Conservation (phyloP, 2,329 filamentous ascomycete genomes). For the Colletotrichum sp. region DNA sequence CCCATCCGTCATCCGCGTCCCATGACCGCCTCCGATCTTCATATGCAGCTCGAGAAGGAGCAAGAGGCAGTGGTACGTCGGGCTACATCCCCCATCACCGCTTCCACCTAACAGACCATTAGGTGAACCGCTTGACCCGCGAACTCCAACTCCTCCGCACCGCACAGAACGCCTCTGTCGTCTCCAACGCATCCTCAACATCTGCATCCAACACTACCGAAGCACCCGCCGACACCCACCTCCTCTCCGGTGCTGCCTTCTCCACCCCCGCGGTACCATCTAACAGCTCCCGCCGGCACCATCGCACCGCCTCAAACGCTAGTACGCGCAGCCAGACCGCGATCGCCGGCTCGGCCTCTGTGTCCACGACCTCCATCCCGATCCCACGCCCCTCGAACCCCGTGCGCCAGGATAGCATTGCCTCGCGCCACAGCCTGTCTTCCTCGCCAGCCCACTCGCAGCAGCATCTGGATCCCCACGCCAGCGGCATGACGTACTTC, state of each 20-base stretch:
- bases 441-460: conserved; percentile 48
- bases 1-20: conserved; percentile 87
- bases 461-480: conserved; percentile 33
- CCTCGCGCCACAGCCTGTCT: conserved; percentile 58
- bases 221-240: conserved; percentile 51
- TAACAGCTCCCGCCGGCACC: conserved; percentile 55
- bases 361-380: conserved; percentile 46
- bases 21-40: conserved; percentile 86
- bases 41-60: conserved; percentile 90
- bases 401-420: conserved; percentile 58
- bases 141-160: conserved; percentile 85
- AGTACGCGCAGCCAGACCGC: conserved; percentile 58
- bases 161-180: conserved; percentile 70
- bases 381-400: conserved; percentile 51
- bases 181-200: conserved; percentile 68
- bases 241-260: conserved; percentile 63
- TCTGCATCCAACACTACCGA: conserved; percentile 58
- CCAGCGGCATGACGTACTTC: conserved; percentile 53
- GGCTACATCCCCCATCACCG: background rate
- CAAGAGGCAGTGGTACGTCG: conserved; percentile 85
- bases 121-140: conserved; percentile 92
- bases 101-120: background rate
- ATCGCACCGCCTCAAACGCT: conserved; percentile 64
- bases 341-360: conserved; percentile 41
- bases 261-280: conserved; percentile 62